These are phyloP conservation scores for Echria macrotheca DNA, from an alignment of 495 filamentous ascomycete genomes.

Conservation along the genomic window DNA sequence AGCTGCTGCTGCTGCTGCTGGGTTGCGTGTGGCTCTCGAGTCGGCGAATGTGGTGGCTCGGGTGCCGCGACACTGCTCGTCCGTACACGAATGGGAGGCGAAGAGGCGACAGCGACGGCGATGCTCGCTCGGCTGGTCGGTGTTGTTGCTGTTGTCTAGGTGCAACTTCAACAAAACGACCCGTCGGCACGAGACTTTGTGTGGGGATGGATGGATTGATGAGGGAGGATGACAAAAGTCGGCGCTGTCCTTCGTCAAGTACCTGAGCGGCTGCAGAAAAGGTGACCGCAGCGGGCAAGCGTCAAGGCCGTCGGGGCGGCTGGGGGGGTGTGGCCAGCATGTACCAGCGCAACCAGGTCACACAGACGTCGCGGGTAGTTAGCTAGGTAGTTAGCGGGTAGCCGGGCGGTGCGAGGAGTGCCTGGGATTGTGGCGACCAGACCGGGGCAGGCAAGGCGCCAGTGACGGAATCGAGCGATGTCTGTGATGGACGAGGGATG, in stretches of 20 bases:
- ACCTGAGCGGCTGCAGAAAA: constrained; percentile 13
- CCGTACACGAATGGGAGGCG: too few species aligned
- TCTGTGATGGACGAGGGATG: constrained; percentile 1
- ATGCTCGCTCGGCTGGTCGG: constrained; percentile 5
- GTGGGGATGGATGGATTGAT: neutral
- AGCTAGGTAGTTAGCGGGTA: too few species aligned
- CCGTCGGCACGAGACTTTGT: constrained; percentile 3
- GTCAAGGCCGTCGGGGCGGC: constrained; percentile 11
- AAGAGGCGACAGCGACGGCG: neutral
- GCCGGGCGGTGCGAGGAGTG: neutral
- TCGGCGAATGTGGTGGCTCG: too few species aligned
- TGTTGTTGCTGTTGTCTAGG: neutral
- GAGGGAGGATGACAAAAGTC: constrained; percentile 7
- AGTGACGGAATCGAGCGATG: constrained; percentile 3
- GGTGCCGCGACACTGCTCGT: too few species aligned
- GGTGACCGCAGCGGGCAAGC: constrained; percentile 11
- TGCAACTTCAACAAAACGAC: neutral
- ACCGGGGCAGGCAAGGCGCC: neutral
- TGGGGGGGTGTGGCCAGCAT: constrained; percentile 6
- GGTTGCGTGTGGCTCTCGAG: too few species aligned
- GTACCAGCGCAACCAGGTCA: constrained; percentile 7
- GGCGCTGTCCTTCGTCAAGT: constrained; percentile 12
- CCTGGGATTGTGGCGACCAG: neutral
- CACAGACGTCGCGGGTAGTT: constrained; percentile 7
- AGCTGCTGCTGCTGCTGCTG: too few species aligned